Conservation (phyloP, 371 early-diverging fungal species). For the Mucor racemosus region DNA sequence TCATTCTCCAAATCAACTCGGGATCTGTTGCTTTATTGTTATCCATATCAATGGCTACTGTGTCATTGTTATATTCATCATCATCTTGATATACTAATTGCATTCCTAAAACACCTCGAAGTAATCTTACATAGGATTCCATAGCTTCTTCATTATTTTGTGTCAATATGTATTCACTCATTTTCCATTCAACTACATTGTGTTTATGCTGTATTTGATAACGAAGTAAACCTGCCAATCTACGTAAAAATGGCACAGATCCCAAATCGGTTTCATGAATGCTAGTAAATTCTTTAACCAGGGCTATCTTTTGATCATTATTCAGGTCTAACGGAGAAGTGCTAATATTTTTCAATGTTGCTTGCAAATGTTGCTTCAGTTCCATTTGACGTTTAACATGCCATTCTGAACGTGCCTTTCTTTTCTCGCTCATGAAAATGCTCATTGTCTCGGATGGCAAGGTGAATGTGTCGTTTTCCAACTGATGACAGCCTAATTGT, state of each 20-base stretch:
- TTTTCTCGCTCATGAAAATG: conserved; percentile 4
- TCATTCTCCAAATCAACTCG: conserved; percentile 33
- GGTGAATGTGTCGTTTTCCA: conserved; percentile 4
- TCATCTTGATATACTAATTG: conserved; percentile 23
- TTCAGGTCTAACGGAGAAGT: not conserved
- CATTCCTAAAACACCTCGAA: conserved; percentile 30
- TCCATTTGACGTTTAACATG: conserved; percentile 28
- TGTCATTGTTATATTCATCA: not conserved
- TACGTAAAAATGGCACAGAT: conserved; percentile 28
- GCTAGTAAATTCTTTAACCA: conserved; percentile 21
- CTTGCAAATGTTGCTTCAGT: conserved; percentile 17
- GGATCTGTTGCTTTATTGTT: not conserved
- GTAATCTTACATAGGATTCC: conserved; percentile 26
- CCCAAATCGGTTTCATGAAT: conserved; percentile 26
- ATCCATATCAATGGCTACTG: conserved; percentile 16
- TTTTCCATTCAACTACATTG: conserved; percentile 31
- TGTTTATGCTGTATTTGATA: conserved; percentile 26
- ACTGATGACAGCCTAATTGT: not conserved
- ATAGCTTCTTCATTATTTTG: conserved; percentile 36
- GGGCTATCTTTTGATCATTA: conserved; percentile 22
- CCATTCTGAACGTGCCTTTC: conserved; percentile 32
- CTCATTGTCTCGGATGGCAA: conserved; percentile 11
- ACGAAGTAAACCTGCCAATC: conserved; percentile 27
- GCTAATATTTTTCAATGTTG: conserved; percentile 7
- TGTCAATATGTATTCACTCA: conserved; percentile 31